Evolutionary conservation across 75 land plant genomes (phyloP), one percentile per base, ranked within the genome.

Genomic region (Azolla pinnata): DNA sequence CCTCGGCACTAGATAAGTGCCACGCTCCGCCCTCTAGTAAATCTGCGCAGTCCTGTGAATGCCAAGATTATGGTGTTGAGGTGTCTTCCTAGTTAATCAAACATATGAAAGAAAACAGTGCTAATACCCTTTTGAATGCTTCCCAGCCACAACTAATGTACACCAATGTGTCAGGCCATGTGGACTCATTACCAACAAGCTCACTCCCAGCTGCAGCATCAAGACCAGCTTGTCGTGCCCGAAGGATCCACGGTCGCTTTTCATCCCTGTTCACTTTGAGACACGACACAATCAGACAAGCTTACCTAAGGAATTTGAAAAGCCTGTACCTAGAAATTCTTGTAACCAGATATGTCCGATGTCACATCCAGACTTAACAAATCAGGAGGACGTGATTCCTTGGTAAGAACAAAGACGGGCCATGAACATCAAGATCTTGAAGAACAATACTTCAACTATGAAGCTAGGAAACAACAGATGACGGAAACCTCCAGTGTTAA

Each of bases 141-240:
- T 84, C 74, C 99, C 99, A 95, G 31, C 99, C 99, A 74, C 99
- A 95, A 54, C 99, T 95, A 47, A 95, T 81, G 56, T 95, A 95
- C 30, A 95, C 75, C 31, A 90, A 72, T 23, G 87, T 83, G n/a
- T 80, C 56, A 14, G 97, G 97, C 79, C 90, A 77, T 28, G 76
- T 59, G 31, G 59, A 50, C 62, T 48, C 65, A n/a, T 72, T 71
- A 2, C 75, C 83, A 24, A 27, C 69, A 54, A 40, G 46, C 33
- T 59, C 71, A 59, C 57, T 69, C 58, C 83, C 75, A 45, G 75
- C n/a, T 46, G 49, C 82, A 25, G 63, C 32, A 20, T 66, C 66
- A 33, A 77, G 86, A 46, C 80, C 49, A 53, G 69, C 76, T 70
- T 81, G 78, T 59, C 77, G 74, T 35, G 87, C 88, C 38, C 92